phyloP scores from a whole-genome alignment of 805 yeast genomes.

The Nakazawaea siamensis region DNA sequence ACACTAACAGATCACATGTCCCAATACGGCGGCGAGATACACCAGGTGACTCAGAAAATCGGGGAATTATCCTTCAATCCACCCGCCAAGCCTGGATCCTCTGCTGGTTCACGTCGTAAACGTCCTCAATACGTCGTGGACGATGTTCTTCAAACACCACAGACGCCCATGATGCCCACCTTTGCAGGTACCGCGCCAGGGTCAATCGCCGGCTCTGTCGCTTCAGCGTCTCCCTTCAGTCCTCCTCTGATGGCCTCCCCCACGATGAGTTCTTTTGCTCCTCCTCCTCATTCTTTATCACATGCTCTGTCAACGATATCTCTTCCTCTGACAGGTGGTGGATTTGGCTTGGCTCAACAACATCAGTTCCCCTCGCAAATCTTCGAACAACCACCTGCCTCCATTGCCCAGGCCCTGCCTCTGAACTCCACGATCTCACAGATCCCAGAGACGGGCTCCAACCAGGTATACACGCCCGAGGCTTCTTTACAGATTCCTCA shows the following conservation, averaged over 20 bases:
- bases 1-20: no score
- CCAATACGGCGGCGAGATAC: no score
- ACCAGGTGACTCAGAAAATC: conserved; percentile 2
- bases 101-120: conserved; percentile 3
- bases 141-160: conserved; percentile 1
- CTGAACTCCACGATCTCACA: conserved; percentile 12
- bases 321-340: conserved; percentile 1
- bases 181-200: neutral
- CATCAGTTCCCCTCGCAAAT: conserved; percentile 8
- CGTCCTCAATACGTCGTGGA: conserved; percentile 11
- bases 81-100: neutral
- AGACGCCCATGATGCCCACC: neutral
- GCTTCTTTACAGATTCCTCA: conserved; percentile 7
- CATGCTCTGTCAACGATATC: conserved; percentile 4
- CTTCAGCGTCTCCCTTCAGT: neutral
- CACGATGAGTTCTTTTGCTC: no score
- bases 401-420: no score
- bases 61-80: neutral
- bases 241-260: no score
- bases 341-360: neutral
- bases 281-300: no score
- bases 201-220: neutral
- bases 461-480: conserved; percentile 8
- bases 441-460: conserved; percentile 9
- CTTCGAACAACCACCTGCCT: conserved; percentile 8